Base-by-base conservation (phyloP, 176 grass and related monocot genomes). In the Calamus simplicifolius region DNA sequence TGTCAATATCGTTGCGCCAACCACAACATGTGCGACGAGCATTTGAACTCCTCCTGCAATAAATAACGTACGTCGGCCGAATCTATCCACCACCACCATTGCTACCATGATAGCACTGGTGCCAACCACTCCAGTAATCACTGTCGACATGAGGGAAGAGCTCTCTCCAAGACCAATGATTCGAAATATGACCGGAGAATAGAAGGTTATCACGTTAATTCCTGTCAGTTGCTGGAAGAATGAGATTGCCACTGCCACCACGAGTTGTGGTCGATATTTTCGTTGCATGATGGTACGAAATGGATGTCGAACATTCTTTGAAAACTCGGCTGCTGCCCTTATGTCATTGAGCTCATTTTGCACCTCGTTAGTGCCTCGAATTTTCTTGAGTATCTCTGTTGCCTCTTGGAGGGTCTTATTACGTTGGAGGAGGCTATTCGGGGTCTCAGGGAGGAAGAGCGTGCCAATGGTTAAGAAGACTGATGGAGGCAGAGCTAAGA, bases 151-250 rank as follows among this genome's bases (percentile, higher is more conserved):
- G 0, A 92, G 76, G 8, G 88, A 78, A 31, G 83, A 71, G 76
- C 83, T 80, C 72, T 91, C 87, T 3, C 68, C 79, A 63, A 91
- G 69, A 28, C 82, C 82, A 48, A 83, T 80, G 5, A 57, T 77
- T 19, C 82, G 75, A 7, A 86, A 84, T 19, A 91, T 84, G 56
- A 80, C 62, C 35, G 87, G 87, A 27, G 87, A 73, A 70, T 91
- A 91, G 77, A 91, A 86, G 6, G 82, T 81, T 48, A 83, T 91
- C 0, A 68, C 63, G 25, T 82, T 82, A 54, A 91, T 82, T 50
- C 82, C 87, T 3, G 56, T 86, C 59, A 81, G 72, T 54, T 91
- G 79, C 63, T 86, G 79, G 52, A 85, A 91, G 72, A 91, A 91
- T 0, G 82, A 64, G 17, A 91, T 75, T 23, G 48, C 14, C 18